A percentile compares a stretch with the other conserved stretches of the same genome.
These are phyloP conservation scores for Vitis cinerea DNA, from an alignment of 164 flowering plant species.

Conservation along the genomic window DNA sequence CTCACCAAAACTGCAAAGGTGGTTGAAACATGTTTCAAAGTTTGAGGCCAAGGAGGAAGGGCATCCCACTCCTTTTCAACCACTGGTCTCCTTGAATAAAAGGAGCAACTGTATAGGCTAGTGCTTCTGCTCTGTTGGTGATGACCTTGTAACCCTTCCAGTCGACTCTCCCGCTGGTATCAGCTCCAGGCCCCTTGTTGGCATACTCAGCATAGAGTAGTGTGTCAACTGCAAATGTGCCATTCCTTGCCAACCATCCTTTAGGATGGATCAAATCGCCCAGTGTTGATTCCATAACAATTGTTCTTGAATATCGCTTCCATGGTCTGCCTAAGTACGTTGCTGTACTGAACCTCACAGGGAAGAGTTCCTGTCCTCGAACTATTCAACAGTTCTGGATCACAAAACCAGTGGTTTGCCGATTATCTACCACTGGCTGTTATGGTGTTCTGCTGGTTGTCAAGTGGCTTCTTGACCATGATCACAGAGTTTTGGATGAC, in stretches of 20 bases:
- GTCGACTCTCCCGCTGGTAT: conserved; percentile 20
- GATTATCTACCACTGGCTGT: conserved; percentile 4
- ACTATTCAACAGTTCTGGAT: conserved; percentile 12
- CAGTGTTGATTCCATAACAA: conserved; percentile 6
- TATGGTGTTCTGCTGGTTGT: conserved; percentile 8
- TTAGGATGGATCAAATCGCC: conserved; percentile 15
- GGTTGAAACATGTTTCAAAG: too few species aligned
- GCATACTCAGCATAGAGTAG: conserved; percentile 32
- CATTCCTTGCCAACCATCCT: conserved; percentile 4
- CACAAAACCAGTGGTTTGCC: conserved; percentile 7
- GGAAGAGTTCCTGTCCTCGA: conserved; percentile 10
- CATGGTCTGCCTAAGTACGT: conserved; percentile 19
- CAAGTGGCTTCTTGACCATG: not conserved
- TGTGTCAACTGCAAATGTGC: conserved; percentile 6
- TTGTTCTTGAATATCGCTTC: conserved; percentile 11
- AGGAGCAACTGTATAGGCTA: conserved; percentile 21
- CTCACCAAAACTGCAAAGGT: too few species aligned
- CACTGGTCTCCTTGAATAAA: conserved; percentile 30
- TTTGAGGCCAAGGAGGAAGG: conserved; percentile 20
- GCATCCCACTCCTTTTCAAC: conserved; percentile 26
- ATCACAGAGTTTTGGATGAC: conserved; percentile 12
- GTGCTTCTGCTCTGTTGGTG: conserved; percentile 27
- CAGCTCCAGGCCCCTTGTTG: conserved; percentile 40
- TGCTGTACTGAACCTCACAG: not conserved
- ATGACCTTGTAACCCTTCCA: conserved; percentile 36